Conservation (phyloP, 805 yeast genomes). For the Komagataella pastoris region DNA sequence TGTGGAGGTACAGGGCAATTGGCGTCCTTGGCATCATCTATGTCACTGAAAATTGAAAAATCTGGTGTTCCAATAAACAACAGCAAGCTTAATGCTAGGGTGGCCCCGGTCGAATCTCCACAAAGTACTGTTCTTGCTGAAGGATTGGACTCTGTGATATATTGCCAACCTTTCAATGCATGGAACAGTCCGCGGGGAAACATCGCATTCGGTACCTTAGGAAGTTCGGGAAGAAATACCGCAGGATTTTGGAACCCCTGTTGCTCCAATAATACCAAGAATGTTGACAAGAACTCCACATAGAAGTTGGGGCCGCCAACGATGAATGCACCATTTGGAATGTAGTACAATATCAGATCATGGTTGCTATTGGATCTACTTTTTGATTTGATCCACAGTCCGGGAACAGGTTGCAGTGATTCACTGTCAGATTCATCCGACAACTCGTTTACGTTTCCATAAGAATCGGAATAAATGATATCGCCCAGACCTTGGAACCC, state of each 20-base stretch:
- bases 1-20: conserved; percentile 14
- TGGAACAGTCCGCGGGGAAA: conserved; percentile 6
- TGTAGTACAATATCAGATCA: conserved; percentile 28
- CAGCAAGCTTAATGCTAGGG: conserved; percentile 22
- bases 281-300: conserved; percentile 27
- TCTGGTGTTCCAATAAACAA: conserved; percentile 22
- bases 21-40: conserved; percentile 3
- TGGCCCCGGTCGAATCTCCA: conserved; percentile 40
- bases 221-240: conserved; percentile 22
- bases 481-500: conserved; percentile 21
- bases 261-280: conserved; percentile 25
- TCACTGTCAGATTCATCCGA: neutral
- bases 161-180: conserved; percentile 18
- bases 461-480: conserved; percentile 10
- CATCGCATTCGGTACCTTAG: conserved; percentile 1
- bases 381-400: conserved; percentile 19
- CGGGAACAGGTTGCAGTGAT: conserved; percentile 6
- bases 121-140: conserved; percentile 18
- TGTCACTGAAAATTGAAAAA: conserved; percentile 5
- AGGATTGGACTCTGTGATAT: conserved; percentile 11
- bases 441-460: neutral
- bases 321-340: conserved; percentile 24
- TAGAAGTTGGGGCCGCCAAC: conserved; percentile 25
- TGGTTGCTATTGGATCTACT: conserved; percentile 12
- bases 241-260: conserved; percentile 39